These are phyloP conservation scores for Candida methanosorbosa DNA, from an alignment of 805 yeast species.

Conservation along the genomic window DNA sequence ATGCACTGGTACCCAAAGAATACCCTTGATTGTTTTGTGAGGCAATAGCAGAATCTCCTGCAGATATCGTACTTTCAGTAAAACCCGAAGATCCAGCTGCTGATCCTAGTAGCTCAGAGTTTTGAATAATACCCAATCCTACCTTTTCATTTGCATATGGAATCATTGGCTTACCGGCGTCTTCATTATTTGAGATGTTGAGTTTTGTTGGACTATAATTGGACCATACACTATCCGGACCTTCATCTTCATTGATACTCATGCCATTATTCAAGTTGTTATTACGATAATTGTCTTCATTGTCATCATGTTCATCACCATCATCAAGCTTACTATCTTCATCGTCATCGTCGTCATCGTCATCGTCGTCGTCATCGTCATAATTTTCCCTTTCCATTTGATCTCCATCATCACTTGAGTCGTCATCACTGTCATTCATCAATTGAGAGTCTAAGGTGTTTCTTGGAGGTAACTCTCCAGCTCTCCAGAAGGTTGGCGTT, in stretches of 20 bases:
- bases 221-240: no score
- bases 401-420: constrained; percentile 10
- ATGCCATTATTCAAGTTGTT: neutral
- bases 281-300: constrained; percentile 7
- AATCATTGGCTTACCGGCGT: neutral
- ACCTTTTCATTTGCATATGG: neutral
- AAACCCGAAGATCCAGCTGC: no score
- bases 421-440: constrained; percentile 25
- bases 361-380: constrained; percentile 10
- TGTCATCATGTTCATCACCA: constrained; percentile 2
- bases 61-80: no score
- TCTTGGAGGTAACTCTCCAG: constrained; percentile 4
- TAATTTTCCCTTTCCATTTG: constrained; percentile 10
- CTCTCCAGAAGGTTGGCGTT: constrained; percentile 16
- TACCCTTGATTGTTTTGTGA: no score
- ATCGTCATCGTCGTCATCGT: constrained; percentile 15
- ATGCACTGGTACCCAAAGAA: no score
- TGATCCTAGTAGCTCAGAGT: no score
- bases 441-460: no score
- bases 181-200: no score
- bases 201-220: no score
- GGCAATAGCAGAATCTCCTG: no score
- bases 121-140: neutral
- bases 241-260: no score
- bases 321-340: constrained; percentile 10